Evolutionary conservation across 768 basidiomycete genomes (phyloP).

Genomic region (Hypsizygus marmoreus): DNA sequence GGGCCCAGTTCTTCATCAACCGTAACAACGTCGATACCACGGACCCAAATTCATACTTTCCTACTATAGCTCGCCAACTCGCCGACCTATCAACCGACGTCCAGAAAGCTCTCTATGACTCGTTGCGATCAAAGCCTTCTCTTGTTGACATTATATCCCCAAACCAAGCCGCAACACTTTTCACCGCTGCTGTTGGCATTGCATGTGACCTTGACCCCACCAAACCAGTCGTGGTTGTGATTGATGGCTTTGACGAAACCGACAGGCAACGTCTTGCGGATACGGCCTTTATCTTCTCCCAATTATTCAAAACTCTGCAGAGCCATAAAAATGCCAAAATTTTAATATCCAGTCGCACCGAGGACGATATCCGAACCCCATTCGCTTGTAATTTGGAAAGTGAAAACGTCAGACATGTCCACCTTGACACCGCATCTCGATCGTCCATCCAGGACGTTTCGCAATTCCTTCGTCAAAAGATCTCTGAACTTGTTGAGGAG

Average conservation of each 20-base stretch:
- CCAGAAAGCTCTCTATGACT: slow-evolving; percentile 7
- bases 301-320: slow-evolving; percentile 3
- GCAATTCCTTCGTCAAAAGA: slow-evolving; percentile 2
- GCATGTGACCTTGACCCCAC: slow-evolving; percentile 4
- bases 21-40: slow-evolving; percentile 15
- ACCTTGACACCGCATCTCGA: slow-evolving; percentile 7
- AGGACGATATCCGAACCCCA: slow-evolving; percentile 12
- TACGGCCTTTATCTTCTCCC: slow-evolving; percentile 14
- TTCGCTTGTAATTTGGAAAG: slow-evolving; percentile 2
- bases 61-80: slow-evolving; percentile 19
- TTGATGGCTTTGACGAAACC: slow-evolving; percentile 21
- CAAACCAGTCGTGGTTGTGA: slow-evolving; percentile 17
- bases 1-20: slow-evolving; percentile 21
- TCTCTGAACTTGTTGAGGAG: slow-evolving; percentile 3
- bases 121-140: slow-evolving; percentile 13
- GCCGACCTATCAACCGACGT: slow-evolving; percentile 6
- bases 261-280: slow-evolving; percentile 7
- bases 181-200: slow-evolving; percentile 11
- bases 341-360: slow-evolving; percentile 16
- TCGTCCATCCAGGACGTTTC: slow-evolving; percentile 13
- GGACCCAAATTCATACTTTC: slow-evolving; percentile 17
- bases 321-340: slow-evolving; percentile 12
- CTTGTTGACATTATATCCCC: slow-evolving; percentile 9
- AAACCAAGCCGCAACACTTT: slow-evolving; percentile 15
- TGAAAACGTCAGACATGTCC: slow-evolving; percentile 12